Conservation (phyloP, 148 eudicot species). For the Pouteria glomerata region DNA sequence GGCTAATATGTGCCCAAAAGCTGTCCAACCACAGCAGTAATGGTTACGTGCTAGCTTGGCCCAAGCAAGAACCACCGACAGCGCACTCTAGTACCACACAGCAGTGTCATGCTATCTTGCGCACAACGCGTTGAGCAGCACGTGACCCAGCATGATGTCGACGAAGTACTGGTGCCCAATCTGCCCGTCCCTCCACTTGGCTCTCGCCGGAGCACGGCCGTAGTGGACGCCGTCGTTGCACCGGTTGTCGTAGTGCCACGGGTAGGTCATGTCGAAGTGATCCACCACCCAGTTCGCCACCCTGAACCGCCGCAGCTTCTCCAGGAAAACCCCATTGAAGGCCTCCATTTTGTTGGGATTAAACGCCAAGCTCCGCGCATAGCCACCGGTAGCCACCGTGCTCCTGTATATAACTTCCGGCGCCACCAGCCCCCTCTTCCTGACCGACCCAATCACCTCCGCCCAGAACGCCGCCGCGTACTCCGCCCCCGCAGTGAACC, state of each 20-base stretch:
- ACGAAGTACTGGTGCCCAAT: slow-evolving; percentile 98
- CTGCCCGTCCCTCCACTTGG: slow-evolving; percentile 77
- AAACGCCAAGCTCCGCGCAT: slow-evolving; percentile 64
- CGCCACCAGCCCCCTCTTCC: slow-evolving; percentile 30
- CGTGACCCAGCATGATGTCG: slow-evolving; percentile 93
- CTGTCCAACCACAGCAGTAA: no score
- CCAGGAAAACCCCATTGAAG: slow-evolving; percentile 76
- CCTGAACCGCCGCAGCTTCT: slow-evolving; percentile 52
- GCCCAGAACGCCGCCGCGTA: slow-evolving; percentile 74
- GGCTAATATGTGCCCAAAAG: no score
- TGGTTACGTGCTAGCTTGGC: no score
- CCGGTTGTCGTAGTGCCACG: slow-evolving; percentile 94
- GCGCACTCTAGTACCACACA: neutral
- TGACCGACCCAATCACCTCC: slow-evolving; percentile 36
- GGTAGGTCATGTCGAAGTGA: slow-evolving; percentile 88
- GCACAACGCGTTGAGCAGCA: slow-evolving; percentile 70
- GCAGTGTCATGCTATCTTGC: slow-evolving; percentile 15
- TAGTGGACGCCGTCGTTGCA: slow-evolving; percentile 97
- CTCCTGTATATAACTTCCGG: slow-evolving; percentile 68
- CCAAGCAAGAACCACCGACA: no score
- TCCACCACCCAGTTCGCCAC: slow-evolving; percentile 63
- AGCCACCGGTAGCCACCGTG: slow-evolving; percentile 83
- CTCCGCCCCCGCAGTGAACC: slow-evolving; percentile 56
- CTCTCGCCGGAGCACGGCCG: slow-evolving; percentile 82
- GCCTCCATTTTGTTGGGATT: slow-evolving; percentile 88